Percentiles rank a stretch among this genome's conserved stretches.
phyloP scores from a whole-genome alignment of 1,284 basidiomycete species.

The Pascua guehoae region DNA sequence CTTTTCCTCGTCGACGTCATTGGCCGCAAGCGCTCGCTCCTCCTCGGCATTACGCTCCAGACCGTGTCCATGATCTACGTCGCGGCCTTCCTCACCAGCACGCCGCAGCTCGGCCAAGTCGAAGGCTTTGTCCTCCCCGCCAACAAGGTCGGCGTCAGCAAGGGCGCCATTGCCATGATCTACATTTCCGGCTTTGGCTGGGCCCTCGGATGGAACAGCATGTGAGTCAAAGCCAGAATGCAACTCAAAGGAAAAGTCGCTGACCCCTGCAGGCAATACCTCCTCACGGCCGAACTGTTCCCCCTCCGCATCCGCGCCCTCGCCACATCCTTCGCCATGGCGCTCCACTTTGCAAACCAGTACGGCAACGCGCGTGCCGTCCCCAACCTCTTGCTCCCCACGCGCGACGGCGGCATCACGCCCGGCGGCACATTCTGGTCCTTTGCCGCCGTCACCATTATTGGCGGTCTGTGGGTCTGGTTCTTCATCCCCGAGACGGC shows the following conservation, averaged over 20 bases:
- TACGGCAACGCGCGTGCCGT: slow-evolving; percentile 11
- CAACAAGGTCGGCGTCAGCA: not conserved
- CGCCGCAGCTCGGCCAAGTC: slow-evolving; percentile 3
- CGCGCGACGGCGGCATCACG: slow-evolving; percentile 5
- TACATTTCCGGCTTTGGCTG: slow-evolving; percentile 13
- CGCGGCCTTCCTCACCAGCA: slow-evolving; percentile 7
- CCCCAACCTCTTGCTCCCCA: slow-evolving; percentile 10
- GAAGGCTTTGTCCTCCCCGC: slow-evolving; percentile 5
- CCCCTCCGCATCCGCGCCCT: slow-evolving; percentile 9
- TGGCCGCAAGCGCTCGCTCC: slow-evolving; percentile 13
- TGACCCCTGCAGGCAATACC: slow-evolving; percentile 2
- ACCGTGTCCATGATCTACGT: slow-evolving; percentile 11
- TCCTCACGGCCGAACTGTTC: slow-evolving; percentile 14
- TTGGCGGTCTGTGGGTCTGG: slow-evolving; percentile 22
- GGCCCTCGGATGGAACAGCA: slow-evolving; percentile 10
- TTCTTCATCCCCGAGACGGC: slow-evolving; percentile 33
- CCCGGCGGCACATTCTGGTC: slow-evolving; percentile 29
- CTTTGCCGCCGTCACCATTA: slow-evolving; percentile 22
- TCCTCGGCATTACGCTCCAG: slow-evolving; percentile 10
- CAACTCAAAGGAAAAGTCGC: too few species aligned
- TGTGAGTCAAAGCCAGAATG: not conserved
- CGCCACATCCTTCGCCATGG: slow-evolving; percentile 6
- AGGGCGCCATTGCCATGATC: slow-evolving; percentile 11
- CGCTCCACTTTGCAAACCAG: slow-evolving; percentile 11
- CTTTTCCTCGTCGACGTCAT: slow-evolving; percentile 17